Conservation (phyloP, 768 basidiomycete species). For the Rossbeevera mucosa region DNA sequence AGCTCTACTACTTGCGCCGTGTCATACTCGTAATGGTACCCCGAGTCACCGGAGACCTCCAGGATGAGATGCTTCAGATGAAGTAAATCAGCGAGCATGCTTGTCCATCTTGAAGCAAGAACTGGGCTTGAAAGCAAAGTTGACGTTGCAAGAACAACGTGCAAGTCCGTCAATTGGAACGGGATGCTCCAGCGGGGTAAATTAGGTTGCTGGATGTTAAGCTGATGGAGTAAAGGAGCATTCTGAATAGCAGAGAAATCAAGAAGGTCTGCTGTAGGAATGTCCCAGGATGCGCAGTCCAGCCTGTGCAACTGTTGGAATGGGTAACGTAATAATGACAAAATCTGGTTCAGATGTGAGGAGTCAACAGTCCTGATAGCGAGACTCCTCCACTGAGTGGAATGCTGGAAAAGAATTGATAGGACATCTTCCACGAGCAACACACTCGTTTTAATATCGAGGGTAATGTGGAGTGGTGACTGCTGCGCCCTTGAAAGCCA, state of each 20-base stretch:
- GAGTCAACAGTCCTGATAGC: conserved; percentile 36
- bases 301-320: conserved; percentile 37
- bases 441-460: conserved; percentile 35
- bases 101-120: conserved; percentile 22
- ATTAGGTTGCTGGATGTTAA: conserved; percentile 34
- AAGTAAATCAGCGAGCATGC: conserved; percentile 37
- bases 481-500: conserved; percentile 49
- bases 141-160: conserved; percentile 29
- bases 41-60: conserved; percentile 31
- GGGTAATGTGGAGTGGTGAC: conserved; percentile 41
- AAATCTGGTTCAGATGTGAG: conserved; percentile 36
- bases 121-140: conserved; percentile 16
- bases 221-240: conserved; percentile 33
- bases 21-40: conserved; percentile 20
- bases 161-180: conserved; percentile 32
- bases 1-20: conserved; percentile 11
- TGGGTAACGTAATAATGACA: conserved; percentile 34
- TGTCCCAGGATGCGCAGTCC: conserved; percentile 28
- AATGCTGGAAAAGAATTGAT: conserved; percentile 36
- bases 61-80: conserved; percentile 40
- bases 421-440: conserved; percentile 35
- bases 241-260: conserved; percentile 31
- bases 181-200: conserved; percentile 35
- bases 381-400: conserved; percentile 43
- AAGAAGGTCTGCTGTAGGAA: conserved; percentile 16